Percentiles rank a stretch among this genome's conserved stretches.
These are phyloP conservation scores for Penicillium sclerotiorum DNA, from an alignment of 2,329 filamentous ascomycete species.

Conservation along the genomic window DNA sequence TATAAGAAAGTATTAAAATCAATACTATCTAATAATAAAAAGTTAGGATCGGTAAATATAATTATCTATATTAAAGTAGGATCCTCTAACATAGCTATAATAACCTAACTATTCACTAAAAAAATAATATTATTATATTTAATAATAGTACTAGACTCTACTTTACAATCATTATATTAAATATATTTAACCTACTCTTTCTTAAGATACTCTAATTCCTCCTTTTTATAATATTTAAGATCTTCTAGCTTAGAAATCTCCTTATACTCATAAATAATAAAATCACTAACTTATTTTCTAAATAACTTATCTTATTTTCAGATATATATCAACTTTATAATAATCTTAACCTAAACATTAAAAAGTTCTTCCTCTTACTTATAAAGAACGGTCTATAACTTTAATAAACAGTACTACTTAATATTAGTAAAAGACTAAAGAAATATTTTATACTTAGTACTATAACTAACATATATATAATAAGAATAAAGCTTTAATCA, in stretches of 20 bases:
- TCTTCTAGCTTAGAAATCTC: not conserved
- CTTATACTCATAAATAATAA: not conserved
- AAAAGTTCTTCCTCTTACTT: not conserved
- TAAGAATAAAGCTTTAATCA: not conserved
- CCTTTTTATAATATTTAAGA: not conserved
- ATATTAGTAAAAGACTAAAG: not conserved
- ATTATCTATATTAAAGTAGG: not conserved
- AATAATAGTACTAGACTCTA: not conserved
- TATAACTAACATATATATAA: not conserved
- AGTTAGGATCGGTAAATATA: not conserved
- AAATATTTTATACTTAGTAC: not conserved
- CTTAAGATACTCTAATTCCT: not conserved
- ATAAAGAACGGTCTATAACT: not conserved
- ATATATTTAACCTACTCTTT: not conserved
- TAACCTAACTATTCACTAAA: not conserved
- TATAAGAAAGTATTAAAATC: not conserved
- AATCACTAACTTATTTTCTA: not conserved
- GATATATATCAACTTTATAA: not conserved
- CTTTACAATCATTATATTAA: not conserved
- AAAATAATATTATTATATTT: not conserved
- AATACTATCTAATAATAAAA: not conserved
- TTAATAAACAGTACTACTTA: not conserved
- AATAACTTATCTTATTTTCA: not conserved
- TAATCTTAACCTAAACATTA: not conserved
- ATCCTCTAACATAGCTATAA: not conserved